Percentiles rank a stretch among this genome's conserved stretches.
Evolutionary conservation across 768 basidiomycete species (phyloP).

Genomic region (Naganishia friedmannii): DNA sequence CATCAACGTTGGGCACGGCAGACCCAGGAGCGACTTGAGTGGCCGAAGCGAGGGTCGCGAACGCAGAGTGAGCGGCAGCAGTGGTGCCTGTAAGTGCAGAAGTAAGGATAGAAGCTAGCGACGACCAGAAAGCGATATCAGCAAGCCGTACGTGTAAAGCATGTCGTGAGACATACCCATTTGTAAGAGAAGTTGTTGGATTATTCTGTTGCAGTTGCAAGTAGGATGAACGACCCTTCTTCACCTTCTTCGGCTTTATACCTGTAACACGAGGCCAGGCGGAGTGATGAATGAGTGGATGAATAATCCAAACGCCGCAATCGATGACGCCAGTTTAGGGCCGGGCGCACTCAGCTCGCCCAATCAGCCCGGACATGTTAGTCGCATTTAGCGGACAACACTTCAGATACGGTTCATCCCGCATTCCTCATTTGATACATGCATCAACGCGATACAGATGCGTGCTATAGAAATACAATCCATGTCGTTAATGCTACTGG

Average conservation of each 20-base stretch:
- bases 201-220: no score
- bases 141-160: background rate
- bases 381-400: no score
- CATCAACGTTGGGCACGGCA: slow-evolving; percentile 57
- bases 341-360: no score
- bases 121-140: background rate
- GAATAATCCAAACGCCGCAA: no score
- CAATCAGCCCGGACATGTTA: no score
- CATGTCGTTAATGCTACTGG: background rate
- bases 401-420: no score
- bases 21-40: slow-evolving; percentile 57
- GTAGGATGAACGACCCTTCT: no score
- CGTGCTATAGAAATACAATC: slow-evolving; percentile 6
- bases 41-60: slow-evolving; percentile 57
- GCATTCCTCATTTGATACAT: background rate
- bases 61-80: slow-evolving; percentile 60
- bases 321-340: no score
- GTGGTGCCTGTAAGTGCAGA: slow-evolving; percentile 58
- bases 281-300: no score
- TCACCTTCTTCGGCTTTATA: no score
- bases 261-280: no score
- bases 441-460: background rate
- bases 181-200: background rate
- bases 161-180: background rate
- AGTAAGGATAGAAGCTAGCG: slow-evolving; percentile 53